Evolutionary conservation across 2,329 filamentous ascomycete genomes (phyloP), one percentile per base, ranked within the genome.

Genomic region (Ramichloridium luteum): DNA sequence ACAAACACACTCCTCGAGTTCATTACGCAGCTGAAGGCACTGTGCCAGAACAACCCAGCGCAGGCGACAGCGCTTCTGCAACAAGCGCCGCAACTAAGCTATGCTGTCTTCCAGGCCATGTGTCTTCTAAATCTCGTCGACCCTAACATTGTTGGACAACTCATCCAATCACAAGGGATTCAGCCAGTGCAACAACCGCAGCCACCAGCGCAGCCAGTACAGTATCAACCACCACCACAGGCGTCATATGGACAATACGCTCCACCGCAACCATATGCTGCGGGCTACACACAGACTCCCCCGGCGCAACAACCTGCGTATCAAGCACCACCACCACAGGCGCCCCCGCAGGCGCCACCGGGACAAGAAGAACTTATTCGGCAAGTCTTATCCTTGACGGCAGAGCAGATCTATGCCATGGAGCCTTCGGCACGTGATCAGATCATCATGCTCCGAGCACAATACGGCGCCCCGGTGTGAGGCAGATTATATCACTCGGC

Each of bases 101-200:
- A 93, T 50, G 90, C 90, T 36, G 80, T 96, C 44, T 96, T 96
- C 61, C 88, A 96, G 59, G 81, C 86, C 14, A 70, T 96, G 6
- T 72, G 96, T 2, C 73, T 94, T 22, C 90, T 96, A 73, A 84
- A 85, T 27, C 74, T 96, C 6, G 84, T 96, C 34, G 88, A 90
- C 36, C 80, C 83, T 10, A 77, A 77, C 47, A 77, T 85, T 3
- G 76, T 96, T 33, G 72, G 78, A 40, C 77, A 80, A 4, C 82
- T 96, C 16, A 70, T 94, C 32, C 20, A 23, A n/a, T 23, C 20
- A 23, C 20, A 23, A 23, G 20, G 20, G n/a, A 8, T 23, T n/a
- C 8, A 8, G n/a, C 20, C 20, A 8, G 8, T n/a, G 20, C 81
- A 92, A 50, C 45, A 45, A 27, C 22, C 49, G 10, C 53, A 51